Base-by-base conservation (phyloP, 176 grass and related monocot species). In the Musa acuminata region DNA sequence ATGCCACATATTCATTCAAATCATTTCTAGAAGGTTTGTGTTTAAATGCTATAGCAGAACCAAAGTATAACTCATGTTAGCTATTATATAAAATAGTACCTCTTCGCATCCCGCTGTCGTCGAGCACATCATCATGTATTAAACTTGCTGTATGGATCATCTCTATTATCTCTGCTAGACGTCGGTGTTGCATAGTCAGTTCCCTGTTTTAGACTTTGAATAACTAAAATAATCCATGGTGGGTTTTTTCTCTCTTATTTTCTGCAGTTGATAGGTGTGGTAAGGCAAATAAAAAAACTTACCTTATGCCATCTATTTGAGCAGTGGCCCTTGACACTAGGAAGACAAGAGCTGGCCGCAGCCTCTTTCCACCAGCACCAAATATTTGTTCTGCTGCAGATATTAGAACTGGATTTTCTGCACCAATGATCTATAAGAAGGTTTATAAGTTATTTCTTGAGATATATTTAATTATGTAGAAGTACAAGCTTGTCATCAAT, bases 71-170 rank as follows among this genome's bases (percentile, higher is more conserved):
- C 53, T 26, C 13, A 27, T 35, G 25, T 9, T 22, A 11, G 6
- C 19, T 21, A 16, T 19, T 48, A 60, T 52, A 83, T 51, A 21
- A 21, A 58, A 3, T 57, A 7, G 35, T 78, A 99, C 95, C 95
- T 94, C 95, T 94, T 84, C 95, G 77, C 85, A 99, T 79, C 3
- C 72, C 95, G 75, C 95, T 99, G 43, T 99, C 95, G 35, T 99
- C 95, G 76, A 99, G 77, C 52, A 99, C 91, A 86, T 99, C 95
- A 53, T 99, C 95, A 77, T 99, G 95, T 82, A 99, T 91, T 78
- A 99, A 78, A 86, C 91, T 99, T 84, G 95, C 95, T 69, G 90
- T 99, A 82, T 99, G 95, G 75, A 94, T 99, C 90, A 99, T 94
- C 88, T 99, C 95, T 79, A 99, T 99, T 81, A 94, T 99, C 82